Evolutionary conservation across 148 eudicot species (phyloP).

Genomic region (Persicaria tinctoria): DNA sequence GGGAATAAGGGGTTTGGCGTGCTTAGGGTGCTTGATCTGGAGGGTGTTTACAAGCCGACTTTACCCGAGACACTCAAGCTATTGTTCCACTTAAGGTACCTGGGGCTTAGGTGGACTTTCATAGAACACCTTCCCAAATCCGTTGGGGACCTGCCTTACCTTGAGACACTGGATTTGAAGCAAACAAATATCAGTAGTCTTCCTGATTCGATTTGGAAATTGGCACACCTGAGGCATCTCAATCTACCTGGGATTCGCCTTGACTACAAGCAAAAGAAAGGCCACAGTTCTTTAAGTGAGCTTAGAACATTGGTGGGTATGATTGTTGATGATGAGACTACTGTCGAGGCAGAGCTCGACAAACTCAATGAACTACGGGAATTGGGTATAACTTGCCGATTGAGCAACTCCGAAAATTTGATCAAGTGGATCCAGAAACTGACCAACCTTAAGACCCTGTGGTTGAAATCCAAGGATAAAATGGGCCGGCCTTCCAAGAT

Average conservation of each 20-base stretch:
- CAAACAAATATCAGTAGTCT: slow-evolving; percentile 32
- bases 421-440: slow-evolving; percentile 23
- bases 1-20: slow-evolving; percentile 23
- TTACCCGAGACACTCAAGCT: slow-evolving; percentile 39
- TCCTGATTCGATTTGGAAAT: slow-evolving; percentile 41
- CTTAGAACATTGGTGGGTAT: slow-evolving; percentile 43
- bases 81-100: slow-evolving; percentile 35
- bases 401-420: slow-evolving; percentile 8
- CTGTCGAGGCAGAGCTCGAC: slow-evolving; percentile 17
- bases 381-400: slow-evolving; percentile 30
- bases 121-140: slow-evolving; percentile 40
- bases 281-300: slow-evolving; percentile 2
- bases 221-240: slow-evolving; percentile 30
- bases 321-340: slow-evolving; percentile 19
- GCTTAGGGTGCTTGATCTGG: slow-evolving; percentile 50
- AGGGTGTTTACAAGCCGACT: slow-evolving; percentile 40
- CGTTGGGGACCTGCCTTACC: slow-evolving; percentile 32
- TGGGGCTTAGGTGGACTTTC: slow-evolving; percentile 50
- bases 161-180: slow-evolving; percentile 48
- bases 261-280: slow-evolving; percentile 10
- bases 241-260: slow-evolving; percentile 31
- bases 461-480: slow-evolving; percentile 34
- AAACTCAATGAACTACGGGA: slow-evolving; percentile 26
- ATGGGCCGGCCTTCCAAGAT: slow-evolving; percentile 26
- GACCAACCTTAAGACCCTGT: slow-evolving; percentile 23